A percentile compares a stretch with the other conserved stretches of the same genome.
These are phyloP conservation scores for Candida vaughaniae DNA, from an alignment of 805 yeast species.

Conservation along the genomic window DNA sequence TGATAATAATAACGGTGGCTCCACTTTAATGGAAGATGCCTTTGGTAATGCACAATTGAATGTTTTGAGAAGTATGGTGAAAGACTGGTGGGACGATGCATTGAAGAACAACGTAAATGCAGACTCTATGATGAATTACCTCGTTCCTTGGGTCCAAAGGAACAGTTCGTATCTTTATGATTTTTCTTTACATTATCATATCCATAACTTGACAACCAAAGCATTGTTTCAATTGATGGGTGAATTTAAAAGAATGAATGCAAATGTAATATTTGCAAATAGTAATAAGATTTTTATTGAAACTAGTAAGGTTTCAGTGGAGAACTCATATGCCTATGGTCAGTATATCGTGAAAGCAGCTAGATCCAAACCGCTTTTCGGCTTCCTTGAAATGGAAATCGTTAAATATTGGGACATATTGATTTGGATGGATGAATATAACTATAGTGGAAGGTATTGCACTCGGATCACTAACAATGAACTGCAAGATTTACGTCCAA, in stretches of 20 bases:
- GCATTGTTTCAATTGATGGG: constrained; percentile 76
- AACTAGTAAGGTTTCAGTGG: constrained; percentile 76
- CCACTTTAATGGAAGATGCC: constrained; percentile 74
- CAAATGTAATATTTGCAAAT: constrained; percentile 75
- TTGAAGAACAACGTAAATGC: constrained; percentile 65
- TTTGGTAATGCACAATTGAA: constrained; percentile 74
- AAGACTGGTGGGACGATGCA: constrained; percentile 94
- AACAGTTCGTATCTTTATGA: constrained; percentile 74
- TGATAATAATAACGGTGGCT: constrained; percentile 40
- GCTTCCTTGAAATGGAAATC: constrained; percentile 73
- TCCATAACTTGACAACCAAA: constrained; percentile 81
- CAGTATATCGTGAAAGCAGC: constrained; percentile 77
- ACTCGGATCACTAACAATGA: constrained; percentile 43
- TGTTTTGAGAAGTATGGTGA: constrained; percentile 71
- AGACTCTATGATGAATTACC: constrained; percentile 76
- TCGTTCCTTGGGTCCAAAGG: constrained; percentile 84
- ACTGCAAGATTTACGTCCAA: constrained; percentile 47
- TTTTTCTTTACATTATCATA: constrained; percentile 77
- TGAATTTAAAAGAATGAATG: constrained; percentile 78
- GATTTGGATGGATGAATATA: constrained; percentile 91
- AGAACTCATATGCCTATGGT: constrained; percentile 87
- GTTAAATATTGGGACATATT: constrained; percentile 87
- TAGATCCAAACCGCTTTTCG: constrained; percentile 77
- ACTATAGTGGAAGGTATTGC: constrained; percentile 74
- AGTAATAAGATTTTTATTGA: constrained; percentile 69